A percentile compares a stretch with the other conserved stretches of the same genome.
phyloP scores from a whole-genome alignment of 352 stramenopile species.

The Pythium sp. region DNA sequence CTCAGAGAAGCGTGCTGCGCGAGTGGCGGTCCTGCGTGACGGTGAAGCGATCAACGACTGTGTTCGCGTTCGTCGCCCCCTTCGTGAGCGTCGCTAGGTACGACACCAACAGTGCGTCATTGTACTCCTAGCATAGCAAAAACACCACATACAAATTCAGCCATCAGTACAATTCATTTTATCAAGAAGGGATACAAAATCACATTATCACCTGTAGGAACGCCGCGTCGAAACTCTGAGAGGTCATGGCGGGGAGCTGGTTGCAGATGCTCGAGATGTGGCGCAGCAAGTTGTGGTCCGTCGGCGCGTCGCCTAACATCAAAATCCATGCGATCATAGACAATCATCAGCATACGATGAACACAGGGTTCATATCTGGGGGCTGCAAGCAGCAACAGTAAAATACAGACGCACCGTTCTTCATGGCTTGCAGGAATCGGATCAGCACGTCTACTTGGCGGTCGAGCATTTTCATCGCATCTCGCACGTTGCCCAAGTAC shows the following conservation, averaged over 20 bases:
- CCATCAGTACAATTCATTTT: not conserved
- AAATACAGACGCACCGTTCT: slow-evolving; percentile 36
- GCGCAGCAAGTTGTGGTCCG: slow-evolving; percentile 78
- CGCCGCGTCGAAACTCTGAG: slow-evolving; percentile 64
- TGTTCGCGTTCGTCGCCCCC: slow-evolving; percentile 71
- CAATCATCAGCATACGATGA: too few relatives aligned
- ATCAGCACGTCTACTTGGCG: slow-evolving; percentile 77
- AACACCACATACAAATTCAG: not conserved
- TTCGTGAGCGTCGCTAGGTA: slow-evolving; percentile 87
- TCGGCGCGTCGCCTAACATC: slow-evolving; percentile 44
- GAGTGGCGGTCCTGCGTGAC: slow-evolving; percentile 68
- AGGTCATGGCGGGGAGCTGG: slow-evolving; percentile 75
- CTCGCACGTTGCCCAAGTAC: slow-evolving; percentile 75
- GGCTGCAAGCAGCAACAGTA: not conserved
- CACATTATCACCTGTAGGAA: slow-evolving; percentile 50
- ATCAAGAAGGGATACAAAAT: not conserved
- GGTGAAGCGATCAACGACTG: slow-evolving; percentile 77
- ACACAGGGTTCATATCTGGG: not conserved
- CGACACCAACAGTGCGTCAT: slow-evolving; percentile 76
- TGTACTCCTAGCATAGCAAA: slow-evolving; percentile 52
- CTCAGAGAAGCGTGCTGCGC: slow-evolving; percentile 50
- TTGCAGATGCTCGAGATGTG: slow-evolving; percentile 88
- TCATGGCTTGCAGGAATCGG: slow-evolving; percentile 69
- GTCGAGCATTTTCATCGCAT: slow-evolving; percentile 85
- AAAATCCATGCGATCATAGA: not conserved